These are phyloP conservation scores for Carex scoparia DNA, from an alignment of 176 grass and related monocot species.

Conservation along the genomic window DNA sequence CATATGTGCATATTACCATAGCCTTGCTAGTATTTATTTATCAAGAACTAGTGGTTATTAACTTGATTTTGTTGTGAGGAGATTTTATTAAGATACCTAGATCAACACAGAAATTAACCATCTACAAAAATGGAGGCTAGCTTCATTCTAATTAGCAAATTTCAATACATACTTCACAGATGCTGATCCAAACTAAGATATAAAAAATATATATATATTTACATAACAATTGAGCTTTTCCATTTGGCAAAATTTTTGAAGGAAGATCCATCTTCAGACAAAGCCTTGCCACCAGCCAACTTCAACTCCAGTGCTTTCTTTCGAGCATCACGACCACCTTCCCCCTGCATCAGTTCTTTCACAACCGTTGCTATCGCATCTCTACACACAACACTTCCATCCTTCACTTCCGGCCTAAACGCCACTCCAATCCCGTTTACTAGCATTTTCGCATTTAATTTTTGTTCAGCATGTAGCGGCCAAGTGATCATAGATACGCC, in stretches of 20 bases:
- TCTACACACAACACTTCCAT: slow-evolving; percentile 21
- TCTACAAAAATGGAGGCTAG: background rate
- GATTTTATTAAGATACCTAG: background rate
- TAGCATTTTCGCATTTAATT: slow-evolving; percentile 38
- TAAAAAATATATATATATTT: background rate
- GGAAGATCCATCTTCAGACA: slow-evolving; percentile 32
- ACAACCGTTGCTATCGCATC: slow-evolving; percentile 35
- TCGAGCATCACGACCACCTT: slow-evolving; percentile 26
- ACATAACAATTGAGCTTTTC: background rate
- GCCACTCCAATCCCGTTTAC: slow-evolving; percentile 27
- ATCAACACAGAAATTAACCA: background rate
- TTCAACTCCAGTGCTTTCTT: slow-evolving; percentile 19
- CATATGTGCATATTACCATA: too few species aligned
- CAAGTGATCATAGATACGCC: slow-evolving; percentile 58
- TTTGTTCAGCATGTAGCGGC: slow-evolving; percentile 66
- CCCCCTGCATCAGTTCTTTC: slow-evolving; percentile 41
- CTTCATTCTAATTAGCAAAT: background rate
- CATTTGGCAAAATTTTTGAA: background rate
- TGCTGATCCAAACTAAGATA: background rate
- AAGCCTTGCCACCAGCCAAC: slow-evolving; percentile 16
- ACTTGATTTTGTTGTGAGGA: background rate
- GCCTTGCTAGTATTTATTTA: background rate
- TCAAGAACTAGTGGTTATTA: background rate
- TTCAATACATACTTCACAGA: background rate
- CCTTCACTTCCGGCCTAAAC: slow-evolving; percentile 1